Percentiles rank a stretch among this genome's conserved stretches.
Conservation (phyloP, 2,329 filamentous ascomycete genomes). For the Fusarium pseudograminearum region DNA sequence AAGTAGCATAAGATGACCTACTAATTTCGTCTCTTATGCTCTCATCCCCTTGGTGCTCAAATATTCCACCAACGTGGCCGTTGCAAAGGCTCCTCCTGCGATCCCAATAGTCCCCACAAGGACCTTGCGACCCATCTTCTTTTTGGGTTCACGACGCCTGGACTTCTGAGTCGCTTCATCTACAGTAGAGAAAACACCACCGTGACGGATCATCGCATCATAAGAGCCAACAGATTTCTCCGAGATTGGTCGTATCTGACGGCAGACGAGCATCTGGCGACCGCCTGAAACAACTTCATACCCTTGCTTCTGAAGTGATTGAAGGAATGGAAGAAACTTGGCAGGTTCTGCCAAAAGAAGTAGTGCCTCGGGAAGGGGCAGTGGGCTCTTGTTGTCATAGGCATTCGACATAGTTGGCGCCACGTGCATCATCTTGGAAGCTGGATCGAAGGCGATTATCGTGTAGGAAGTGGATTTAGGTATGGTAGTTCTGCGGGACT, state of each 20-base stretch:
- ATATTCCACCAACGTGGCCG: slow-evolving; percentile 70
- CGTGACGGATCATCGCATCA: slow-evolving; percentile 63
- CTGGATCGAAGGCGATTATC: slow-evolving; percentile 73
- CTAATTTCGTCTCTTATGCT: too few species aligned
- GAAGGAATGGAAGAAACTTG: slow-evolving; percentile 74
- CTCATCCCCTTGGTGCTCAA: slow-evolving; percentile 60
- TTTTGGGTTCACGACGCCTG: slow-evolving; percentile 42
- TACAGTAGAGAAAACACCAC: slow-evolving; percentile 71
- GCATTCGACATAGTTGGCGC: slow-evolving; percentile 71
- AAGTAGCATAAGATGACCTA: too few species aligned
- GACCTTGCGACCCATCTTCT: slow-evolving; percentile 61
- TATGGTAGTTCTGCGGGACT: too few species aligned
- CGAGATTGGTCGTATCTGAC: slow-evolving; percentile 61
- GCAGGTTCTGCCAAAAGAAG: slow-evolving; percentile 70
- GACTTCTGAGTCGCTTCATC: slow-evolving; percentile 58
- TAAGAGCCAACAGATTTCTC: slow-evolving; percentile 66
- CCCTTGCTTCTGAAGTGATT: slow-evolving; percentile 68
- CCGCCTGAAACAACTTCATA: slow-evolving; percentile 75
- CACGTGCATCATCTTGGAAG: slow-evolving; percentile 66
- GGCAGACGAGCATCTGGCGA: slow-evolving; percentile 74
- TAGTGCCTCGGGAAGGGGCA: slow-evolving; percentile 71
- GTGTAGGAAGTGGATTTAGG: slow-evolving; percentile 61
- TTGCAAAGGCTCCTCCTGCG: slow-evolving; percentile 67
- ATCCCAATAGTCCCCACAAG: slow-evolving; percentile 66
- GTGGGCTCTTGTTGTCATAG: slow-evolving; percentile 59